Percentiles rank a stretch among this genome's conserved stretches.
Evolutionary conservation across 1,284 basidiomycete genomes (phyloP).

Genomic region (Malassezia cuniculi): DNA sequence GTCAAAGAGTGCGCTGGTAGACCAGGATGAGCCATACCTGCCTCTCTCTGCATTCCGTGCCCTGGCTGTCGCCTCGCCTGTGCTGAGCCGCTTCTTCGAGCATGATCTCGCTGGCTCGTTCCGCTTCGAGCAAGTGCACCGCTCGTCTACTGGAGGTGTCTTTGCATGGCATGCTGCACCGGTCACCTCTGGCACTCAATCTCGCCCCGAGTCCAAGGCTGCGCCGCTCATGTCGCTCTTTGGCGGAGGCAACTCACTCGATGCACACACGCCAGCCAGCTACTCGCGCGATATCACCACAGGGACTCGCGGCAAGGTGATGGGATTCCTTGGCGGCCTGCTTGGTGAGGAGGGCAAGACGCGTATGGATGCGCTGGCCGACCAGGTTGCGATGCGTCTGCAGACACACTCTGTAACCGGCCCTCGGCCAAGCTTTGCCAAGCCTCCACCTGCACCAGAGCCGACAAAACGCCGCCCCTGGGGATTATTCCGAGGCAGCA

Average conservation of each 20-base stretch:
- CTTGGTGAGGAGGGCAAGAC: slow-evolving; percentile 42
- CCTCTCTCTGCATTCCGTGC: slow-evolving; percentile 36
- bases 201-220: no score
- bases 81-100: slow-evolving; percentile 40
- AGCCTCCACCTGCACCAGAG: slow-evolving; percentile 24
- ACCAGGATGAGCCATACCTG: slow-evolving; percentile 41
- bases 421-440: slow-evolving; percentile 35
- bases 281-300: slow-evolving; percentile 39
- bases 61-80: slow-evolving; percentile 37
- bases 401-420: slow-evolving; percentile 40
- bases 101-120: slow-evolving; percentile 36
- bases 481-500: slow-evolving; percentile 14
- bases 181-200: slow-evolving; percentile 19
- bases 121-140: slow-evolving; percentile 29
- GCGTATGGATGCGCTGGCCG: slow-evolving; percentile 38
- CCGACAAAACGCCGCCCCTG: slow-evolving; percentile 25
- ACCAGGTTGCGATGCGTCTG: slow-evolving; percentile 34
- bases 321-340: slow-evolving; percentile 40
- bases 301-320: slow-evolving; percentile 33
- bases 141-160: slow-evolving; percentile 33
- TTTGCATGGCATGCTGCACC: slow-evolving; percentile 41
- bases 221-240: no score
- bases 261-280: slow-evolving; percentile 25
- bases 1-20: no score
- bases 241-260: slow-evolving; percentile 22